Base-by-base conservation (phyloP, 495 filamentous ascomycete species). In the Aspergillus diversus region DNA sequence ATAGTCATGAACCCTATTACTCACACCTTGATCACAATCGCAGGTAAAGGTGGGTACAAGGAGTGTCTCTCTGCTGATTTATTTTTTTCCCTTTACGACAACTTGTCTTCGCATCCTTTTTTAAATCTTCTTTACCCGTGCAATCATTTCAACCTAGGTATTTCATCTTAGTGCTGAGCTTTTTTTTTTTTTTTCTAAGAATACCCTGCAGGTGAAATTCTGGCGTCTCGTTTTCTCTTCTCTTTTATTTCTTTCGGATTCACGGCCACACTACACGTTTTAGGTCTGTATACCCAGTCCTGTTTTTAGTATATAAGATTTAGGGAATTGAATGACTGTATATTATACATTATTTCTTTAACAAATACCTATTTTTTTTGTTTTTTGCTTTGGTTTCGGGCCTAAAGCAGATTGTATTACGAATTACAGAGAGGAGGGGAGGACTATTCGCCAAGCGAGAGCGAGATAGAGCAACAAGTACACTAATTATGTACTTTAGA, bases 1-100 rank as follows among this genome's bases (percentile, higher is more conserved):
- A 77, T 32, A 58, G 70, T 3, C 76, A 75, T 53, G 68, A 70
- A 52, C 71, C 74, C 27, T 66, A 74, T 43, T 66, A 74, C n/a
- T 69, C 66, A 0, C 70, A 70, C 17, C 70, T 73, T 32, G 70
- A 72, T 51, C 63, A 51, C 46, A 60, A 66, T 32, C 70, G 63
- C 46, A 48, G 12, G 37, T 55, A 54, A 68, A 63, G 67, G 61
- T 69, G 71, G 67, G 59, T 61, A 71, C 50, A 67, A 70, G 59
- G 61, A 64, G 55, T 53, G 57, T 60, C 39, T 59, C 33, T 47
- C 37, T 63, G 27, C 54, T 48, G 52, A 47, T 33, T 63, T 47
- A 33, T 39, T 47, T 52, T 57, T 60, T 27, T 55, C 37, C 57
- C n/a, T 35, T 57, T 52, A 51, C 34, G 3, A 12, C 11, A 43